Conservation (phyloP, 176 grass and related monocot species). For the Ensete ventricosum region DNA sequence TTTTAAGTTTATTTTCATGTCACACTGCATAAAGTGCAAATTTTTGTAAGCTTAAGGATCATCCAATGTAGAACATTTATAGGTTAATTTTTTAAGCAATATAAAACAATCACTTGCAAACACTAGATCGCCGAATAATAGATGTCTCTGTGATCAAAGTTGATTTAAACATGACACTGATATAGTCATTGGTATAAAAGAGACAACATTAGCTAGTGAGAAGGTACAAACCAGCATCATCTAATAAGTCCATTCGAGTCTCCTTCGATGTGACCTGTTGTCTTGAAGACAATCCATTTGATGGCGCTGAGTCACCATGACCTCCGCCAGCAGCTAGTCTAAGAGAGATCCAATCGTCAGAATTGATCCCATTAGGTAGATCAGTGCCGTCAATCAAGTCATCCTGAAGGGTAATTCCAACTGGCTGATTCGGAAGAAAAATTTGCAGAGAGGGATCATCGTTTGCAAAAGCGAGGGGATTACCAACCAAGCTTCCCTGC, state of each 20-base stretch:
- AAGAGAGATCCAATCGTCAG: conserved; percentile 23
- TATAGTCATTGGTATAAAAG: neutral
- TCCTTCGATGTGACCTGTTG: conserved; percentile 20
- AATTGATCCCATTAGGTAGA: conserved; percentile 10
- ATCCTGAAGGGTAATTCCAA: conserved; percentile 12
- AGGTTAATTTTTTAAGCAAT: neutral
- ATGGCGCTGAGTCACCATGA: neutral
- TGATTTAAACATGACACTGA: neutral
- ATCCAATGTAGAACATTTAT: no score
- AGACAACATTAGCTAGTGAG: neutral
- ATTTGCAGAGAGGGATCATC: conserved; percentile 30
- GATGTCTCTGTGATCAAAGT: neutral
- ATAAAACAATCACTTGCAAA: neutral
- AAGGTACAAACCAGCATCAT: conserved; percentile 15
- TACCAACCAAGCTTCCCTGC: conserved; percentile 15
- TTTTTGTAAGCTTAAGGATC: no score
- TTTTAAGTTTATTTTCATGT: no score
- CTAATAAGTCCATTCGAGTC: conserved; percentile 5
- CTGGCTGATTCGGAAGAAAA: conserved; percentile 16
- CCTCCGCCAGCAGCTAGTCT: conserved; percentile 17
- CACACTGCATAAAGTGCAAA: no score
- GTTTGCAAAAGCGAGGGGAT: conserved; percentile 29
- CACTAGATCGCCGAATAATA: neutral
- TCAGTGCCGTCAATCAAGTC: neutral
- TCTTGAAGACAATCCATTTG: conserved; percentile 27